Base-by-base conservation (phyloP, 306 rosid genomes). In the Vicia sativa region DNA sequence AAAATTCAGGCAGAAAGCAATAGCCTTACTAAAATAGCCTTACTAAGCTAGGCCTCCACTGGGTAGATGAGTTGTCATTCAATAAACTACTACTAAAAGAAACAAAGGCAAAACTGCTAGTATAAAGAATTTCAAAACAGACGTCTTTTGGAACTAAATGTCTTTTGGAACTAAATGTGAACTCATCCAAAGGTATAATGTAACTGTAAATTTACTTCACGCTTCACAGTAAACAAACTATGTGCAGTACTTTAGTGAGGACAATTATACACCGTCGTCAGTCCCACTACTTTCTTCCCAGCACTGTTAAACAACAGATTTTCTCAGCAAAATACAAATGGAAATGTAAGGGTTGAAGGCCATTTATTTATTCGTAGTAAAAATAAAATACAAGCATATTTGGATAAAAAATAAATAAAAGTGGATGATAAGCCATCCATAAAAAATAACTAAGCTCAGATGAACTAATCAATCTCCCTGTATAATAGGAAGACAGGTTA, bases 391-490 rank as follows among this genome's bases (percentile, higher is more conserved):
- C 14, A 72, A 62, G 7, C 42, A 49, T 26, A 72, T 10, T 37
- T 38, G 25, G 62, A 41, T 23, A 14, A 13, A 39, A 41, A 21
- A 53, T 21, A 6, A 42, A 42, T 28, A 26, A 11, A 25, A 41
- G 28, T 11, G 34, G 21, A 42, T 9, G 0, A 44, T 14, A 15
- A 54, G 28, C 21, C 31, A 70, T 31, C 31, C 13, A 42, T 42
- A 19, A 42, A 56, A 56, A 57, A 16, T 56, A 44, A 43, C 42
- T 68, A 29, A 11, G 45, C 21, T 56, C 73, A 39, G 43, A 54
- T 16, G 44, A 72, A 53, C 7, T 15, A 63, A 73, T 38, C 59
- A 31, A 46, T 11, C 57, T 3, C 37, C 21, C n/a, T 44, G 61
- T 55, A 49, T 50, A 4, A 7, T 19, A 35, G 55, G 50, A 52